Evolutionary conservation across 2,329 filamentous ascomycete genomes (phyloP).

Genomic region (Bipolaris oryzae): DNA sequence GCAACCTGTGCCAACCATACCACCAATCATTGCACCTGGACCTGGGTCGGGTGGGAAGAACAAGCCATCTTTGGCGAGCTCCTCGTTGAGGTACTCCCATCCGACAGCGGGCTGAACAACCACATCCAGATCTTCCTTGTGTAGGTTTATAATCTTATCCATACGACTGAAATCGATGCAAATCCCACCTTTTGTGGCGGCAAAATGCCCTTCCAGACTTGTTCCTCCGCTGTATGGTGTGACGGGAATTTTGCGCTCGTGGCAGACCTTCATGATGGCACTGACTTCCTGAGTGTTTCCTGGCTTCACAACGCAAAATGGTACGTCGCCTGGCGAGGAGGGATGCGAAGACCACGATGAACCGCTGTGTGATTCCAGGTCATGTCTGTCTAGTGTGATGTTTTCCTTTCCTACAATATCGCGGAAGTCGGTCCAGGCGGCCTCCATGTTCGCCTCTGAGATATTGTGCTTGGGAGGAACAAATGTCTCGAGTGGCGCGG

Average conservation of each 20-base stretch:
- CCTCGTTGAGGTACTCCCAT: conserved; percentile 85
- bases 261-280: conserved; percentile 87
- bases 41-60: conserved; percentile 94
- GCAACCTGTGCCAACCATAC: conserved; percentile 81
- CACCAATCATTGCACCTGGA: conserved; percentile 89
- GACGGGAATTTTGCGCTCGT: conserved; percentile 79
- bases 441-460: conserved; percentile 63
- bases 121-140: conserved; percentile 70
- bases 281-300: conserved; percentile 80
- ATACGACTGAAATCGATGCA: conserved; percentile 87
- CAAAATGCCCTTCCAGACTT: conserved; percentile 86
- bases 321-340: conserved; percentile 49
- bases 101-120: conserved; percentile 71
- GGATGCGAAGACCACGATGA: conserved; percentile 68
- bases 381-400: conserved; percentile 62
- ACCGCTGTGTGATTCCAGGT: conserved; percentile 63
- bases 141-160: conserved; percentile 77
- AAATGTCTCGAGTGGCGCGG: conserved; percentile 57
- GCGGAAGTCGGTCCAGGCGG: conserved; percentile 68
- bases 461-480: conserved; percentile 61
- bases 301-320: conserved; percentile 75
- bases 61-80: conserved; percentile 71
- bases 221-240: conserved; percentile 88
- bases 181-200: conserved; percentile 80
- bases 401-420: conserved; percentile 67